Percentiles rank a stretch among this genome's conserved stretches.
phyloP scores from a whole-genome alignment of 1,284 basidiomycete genomes.

The Cerrena zonata region DNA sequence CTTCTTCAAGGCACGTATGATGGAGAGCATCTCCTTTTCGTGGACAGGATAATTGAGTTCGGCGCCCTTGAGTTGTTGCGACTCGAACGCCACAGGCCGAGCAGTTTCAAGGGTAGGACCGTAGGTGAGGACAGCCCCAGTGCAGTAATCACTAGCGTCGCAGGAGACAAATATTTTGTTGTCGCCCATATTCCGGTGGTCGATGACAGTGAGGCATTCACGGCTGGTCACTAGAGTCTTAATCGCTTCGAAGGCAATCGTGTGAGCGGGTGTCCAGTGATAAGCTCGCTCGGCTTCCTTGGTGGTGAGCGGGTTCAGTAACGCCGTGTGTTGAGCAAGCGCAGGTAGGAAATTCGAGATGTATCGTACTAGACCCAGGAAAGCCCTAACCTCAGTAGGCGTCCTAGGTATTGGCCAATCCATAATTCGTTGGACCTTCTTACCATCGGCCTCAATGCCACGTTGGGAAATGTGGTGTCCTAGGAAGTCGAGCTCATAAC shows the following conservation, averaged over 20 bases:
- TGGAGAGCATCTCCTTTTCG: too few relatives aligned
- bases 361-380: slow-evolving; percentile 35
- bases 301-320: slow-evolving; percentile 30
- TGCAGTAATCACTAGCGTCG: slow-evolving; percentile 21
- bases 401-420: slow-evolving; percentile 30
- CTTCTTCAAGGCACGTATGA: slow-evolving; percentile 20
- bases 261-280: slow-evolving; percentile 26
- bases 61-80: too few relatives aligned
- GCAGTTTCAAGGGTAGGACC: slow-evolving; percentile 9
- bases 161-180: slow-evolving; percentile 24
- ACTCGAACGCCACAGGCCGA: too few relatives aligned
- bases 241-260: slow-evolving; percentile 33
- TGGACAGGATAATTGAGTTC: too few relatives aligned
- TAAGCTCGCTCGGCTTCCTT: slow-evolving; percentile 23
- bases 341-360: slow-evolving; percentile 30
- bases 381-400: slow-evolving; percentile 26
- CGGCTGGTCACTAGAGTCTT: slow-evolving; percentile 26
- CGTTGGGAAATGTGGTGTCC: slow-evolving; percentile 19
- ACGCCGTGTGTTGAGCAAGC: slow-evolving; percentile 27
- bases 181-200: slow-evolving; percentile 26
- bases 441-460: too few relatives aligned
- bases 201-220: slow-evolving; percentile 27
- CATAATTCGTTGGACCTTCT: slow-evolving; percentile 26
- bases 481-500: slow-evolving; percentile 16
- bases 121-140: slow-evolving; percentile 20